phyloP scores from a whole-genome alignment of 2,329 filamentous ascomycete genomes.

The Exserohilum turcica region DNA sequence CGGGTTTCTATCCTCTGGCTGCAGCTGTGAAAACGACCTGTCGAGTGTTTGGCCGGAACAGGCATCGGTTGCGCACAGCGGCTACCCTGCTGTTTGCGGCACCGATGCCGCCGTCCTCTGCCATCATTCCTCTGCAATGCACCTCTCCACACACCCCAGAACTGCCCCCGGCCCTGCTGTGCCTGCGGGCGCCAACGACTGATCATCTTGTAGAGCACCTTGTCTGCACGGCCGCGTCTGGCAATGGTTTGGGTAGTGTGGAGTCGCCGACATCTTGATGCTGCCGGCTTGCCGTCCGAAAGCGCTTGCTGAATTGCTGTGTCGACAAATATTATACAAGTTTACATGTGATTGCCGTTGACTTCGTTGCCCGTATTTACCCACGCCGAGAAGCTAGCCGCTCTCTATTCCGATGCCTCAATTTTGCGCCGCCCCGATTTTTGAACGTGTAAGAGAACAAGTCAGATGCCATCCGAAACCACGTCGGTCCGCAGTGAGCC shows the following conservation, averaged over 20 bases:
- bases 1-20: conserved; percentile 7
- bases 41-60: conserved; percentile 4
- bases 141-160: conserved; percentile 13
- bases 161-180: neutral
- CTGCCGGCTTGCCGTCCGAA: neutral
- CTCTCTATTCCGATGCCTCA: neutral
- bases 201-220: conserved; percentile 1
- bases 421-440: conserved; percentile 20
- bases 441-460: conserved; percentile 1
- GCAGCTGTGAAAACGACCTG: conserved; percentile 18
- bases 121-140: conserved; percentile 10
- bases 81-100: conserved; percentile 13
- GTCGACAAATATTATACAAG: conserved; percentile 26
- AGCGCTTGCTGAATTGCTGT: conserved; percentile 12
- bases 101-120: conserved; percentile 10
- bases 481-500: conserved; percentile 5
- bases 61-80: conserved; percentile 9
- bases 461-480: conserved; percentile 1
- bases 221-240: conserved; percentile 2
- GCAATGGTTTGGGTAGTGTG: conserved; percentile 1
- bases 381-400: conserved; percentile 12
- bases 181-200: conserved; percentile 5
- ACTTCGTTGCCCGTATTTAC: conserved; percentile 14
- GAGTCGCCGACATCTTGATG: conserved; percentile 1
- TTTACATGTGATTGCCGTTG: conserved; percentile 23